These are phyloP conservation scores for Abrus precatorius DNA, from an alignment of 306 rosid genomes.

Conservation along the genomic window DNA sequence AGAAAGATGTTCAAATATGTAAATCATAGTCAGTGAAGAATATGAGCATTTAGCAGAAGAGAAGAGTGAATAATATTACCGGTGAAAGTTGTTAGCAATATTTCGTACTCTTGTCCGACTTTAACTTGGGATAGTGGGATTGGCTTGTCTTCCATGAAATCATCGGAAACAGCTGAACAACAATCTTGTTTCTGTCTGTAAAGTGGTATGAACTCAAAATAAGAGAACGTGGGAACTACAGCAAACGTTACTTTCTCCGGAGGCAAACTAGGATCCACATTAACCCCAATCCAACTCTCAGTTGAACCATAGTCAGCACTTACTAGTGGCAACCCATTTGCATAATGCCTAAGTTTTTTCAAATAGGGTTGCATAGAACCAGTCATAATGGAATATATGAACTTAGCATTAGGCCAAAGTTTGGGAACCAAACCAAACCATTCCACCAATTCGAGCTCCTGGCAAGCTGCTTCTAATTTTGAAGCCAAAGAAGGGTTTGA, in stretches of 20 bases:
- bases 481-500: constrained; percentile 69
- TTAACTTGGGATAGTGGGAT: constrained; percentile 75
- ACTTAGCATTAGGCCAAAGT: constrained; percentile 90
- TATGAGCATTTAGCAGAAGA: neutral
- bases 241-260: constrained; percentile 86
- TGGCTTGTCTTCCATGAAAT: constrained; percentile 80
- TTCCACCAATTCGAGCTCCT: constrained; percentile 58
- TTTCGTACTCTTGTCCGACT: constrained; percentile 85
- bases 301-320: constrained; percentile 97
- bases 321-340: constrained; percentile 71
- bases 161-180: constrained; percentile 53
- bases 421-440: constrained; percentile 80
- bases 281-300: constrained; percentile 99
- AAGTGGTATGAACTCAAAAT: constrained; percentile 93
- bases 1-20: neutral
- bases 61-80: constrained; percentile 58
- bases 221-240: constrained; percentile 85
- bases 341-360: constrained; percentile 79
- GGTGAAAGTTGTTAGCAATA: constrained; percentile 90
- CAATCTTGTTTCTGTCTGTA: constrained; percentile 54
- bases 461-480: constrained; percentile 58
- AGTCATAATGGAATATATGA: constrained; percentile 85
- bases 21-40: neutral
- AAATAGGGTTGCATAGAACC: constrained; percentile 88
- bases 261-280: constrained; percentile 74